Base-by-base conservation (phyloP, 352 stramenopile genomes). In the Phytophthora pisi region DNA sequence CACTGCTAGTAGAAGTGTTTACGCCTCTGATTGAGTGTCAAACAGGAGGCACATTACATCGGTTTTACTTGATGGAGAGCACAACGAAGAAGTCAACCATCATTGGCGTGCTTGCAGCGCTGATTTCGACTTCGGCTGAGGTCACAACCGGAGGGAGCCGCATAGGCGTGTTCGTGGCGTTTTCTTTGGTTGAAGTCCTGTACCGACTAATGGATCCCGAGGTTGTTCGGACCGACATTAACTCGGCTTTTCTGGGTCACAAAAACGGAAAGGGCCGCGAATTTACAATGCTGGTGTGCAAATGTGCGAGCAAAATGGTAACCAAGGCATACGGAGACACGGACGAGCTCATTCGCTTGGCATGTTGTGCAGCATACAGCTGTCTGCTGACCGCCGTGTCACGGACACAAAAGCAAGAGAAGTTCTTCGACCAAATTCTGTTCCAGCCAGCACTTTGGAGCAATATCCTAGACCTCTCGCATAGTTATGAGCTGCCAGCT, bases 281-380 rank as follows among this genome's bases (percentile, higher is more conserved):
- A 64, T 85, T 95, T 53, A 95, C 88, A 5, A 95, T 95, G 88
- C 68, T 92, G 4, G 72, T 95, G 26, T 95, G 88, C 74, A 95
- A 93, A 42, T 87, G 79, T 51, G 88, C 88, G 8, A 93, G 82
- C 57, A 92, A 92, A 47, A 72, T 92, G n/a, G 68, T 85, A 20
- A 88, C 82, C 1, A 89, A 86, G 52, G 52, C 66, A 10, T 76
- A 88, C 28, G 67, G 61, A 24, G 59, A 76, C 7, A 18, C 72
- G 30, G 78, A 63, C 26, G 79, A 88, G 13, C 73, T 72, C 7
- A 66, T 68, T 10, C 74, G 78, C 5, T 82, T 90, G 53, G 49
- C 74, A 30, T 90, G 78, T 49, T 88, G 77, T 56, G 79, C 84
- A 52, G 88, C 88, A 20, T 95, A 93, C 54, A 81, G 75, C 30